Percentiles rank a stretch among this genome's conserved stretches.
Conservation (phyloP, 495 filamentous ascomycete genomes). For the Amorphotheca resinae region DNA sequence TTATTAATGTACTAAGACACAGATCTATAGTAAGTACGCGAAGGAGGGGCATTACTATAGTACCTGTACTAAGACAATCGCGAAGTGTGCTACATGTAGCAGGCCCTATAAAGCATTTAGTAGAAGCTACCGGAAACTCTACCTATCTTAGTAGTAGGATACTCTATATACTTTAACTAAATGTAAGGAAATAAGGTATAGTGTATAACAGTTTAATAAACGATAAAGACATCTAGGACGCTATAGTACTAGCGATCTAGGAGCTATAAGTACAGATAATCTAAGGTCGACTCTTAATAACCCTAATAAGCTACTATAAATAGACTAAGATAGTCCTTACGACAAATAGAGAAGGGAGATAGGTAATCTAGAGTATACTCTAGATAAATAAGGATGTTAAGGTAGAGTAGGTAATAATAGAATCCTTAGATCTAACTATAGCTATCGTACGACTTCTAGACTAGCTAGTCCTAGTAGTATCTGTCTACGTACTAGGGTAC, state of each 20-base stretch:
- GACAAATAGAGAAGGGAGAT: background rate
- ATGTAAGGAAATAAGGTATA: background rate
- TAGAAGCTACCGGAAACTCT: background rate
- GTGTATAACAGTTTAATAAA: background rate
- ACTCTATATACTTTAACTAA: background rate
- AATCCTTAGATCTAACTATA: constrained; percentile 4
- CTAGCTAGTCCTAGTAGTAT: constrained; percentile 18
- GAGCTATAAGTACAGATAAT: background rate
- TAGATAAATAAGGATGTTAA: background rate
- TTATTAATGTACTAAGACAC: constrained; percentile 1
- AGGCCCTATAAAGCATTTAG: background rate
- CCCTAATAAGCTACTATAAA: background rate
- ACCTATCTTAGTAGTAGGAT: background rate
- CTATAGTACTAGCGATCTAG: background rate
- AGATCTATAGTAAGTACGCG: constrained; percentile 2
- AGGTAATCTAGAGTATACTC: background rate
- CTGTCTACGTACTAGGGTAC: constrained; percentile 10
- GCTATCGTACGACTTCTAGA: constrained; percentile 17
- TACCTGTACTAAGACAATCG: background rate
- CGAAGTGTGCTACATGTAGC: background rate
- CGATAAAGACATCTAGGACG: background rate
- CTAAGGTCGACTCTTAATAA: background rate
- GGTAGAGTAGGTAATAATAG: background rate
- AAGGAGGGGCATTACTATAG: background rate
- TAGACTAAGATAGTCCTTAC: background rate